Base-by-base conservation (phyloP, 2,329 filamentous ascomycete species). In the Penicillium occitanis region DNA sequence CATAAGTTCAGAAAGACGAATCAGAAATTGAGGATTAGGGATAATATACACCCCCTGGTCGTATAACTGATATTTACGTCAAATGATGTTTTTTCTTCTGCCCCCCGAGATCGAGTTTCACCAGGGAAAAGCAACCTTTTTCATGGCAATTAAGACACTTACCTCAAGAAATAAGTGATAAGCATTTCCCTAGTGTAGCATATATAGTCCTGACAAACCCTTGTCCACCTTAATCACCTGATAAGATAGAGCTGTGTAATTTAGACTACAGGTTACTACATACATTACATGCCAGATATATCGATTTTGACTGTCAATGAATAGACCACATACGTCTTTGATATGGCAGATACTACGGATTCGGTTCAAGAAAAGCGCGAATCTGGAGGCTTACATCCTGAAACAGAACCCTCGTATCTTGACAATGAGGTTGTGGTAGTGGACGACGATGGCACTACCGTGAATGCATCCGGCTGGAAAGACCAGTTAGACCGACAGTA, bases 401-500 rank as follows among this genome's bases (percentile, higher is more conserved):
- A 37, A 46, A 35, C 22, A 44, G 63, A 37, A n/a, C 17, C 33
- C 33, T 6, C 53, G 40, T 8, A n/a, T 10, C 48, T 37, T 8
- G 61, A 55, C 67, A 48, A 67, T 70, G 60, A 65, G 53, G 25
- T 65, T 30, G 63, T 66, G 44, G 50, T 61, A 28, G 64, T 60
- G 1, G 58, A 60, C 37, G 64, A 66, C 44, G 35, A 66, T 46
- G 64, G 64, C 17, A 33, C 58, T 14, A 35, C 37, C 5, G 64
- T 66, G 5, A 68, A 68, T 13, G 66, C 66, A 40, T 68, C 66
- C 6, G 66, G 66, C 19, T 66, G 65, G 51, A 55, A 59, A 17
- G 66, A 68, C 33, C 65, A 68, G 46, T 19, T 68, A 13, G 40
- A 58, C 25, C 64, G 66, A 5, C 66, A 68, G 17, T 68, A 68